Evolutionary conservation across 2,329 filamentous ascomycete species (phyloP), one percentile per base, ranked within the genome.

Genomic region (Daldinia sp.): DNA sequence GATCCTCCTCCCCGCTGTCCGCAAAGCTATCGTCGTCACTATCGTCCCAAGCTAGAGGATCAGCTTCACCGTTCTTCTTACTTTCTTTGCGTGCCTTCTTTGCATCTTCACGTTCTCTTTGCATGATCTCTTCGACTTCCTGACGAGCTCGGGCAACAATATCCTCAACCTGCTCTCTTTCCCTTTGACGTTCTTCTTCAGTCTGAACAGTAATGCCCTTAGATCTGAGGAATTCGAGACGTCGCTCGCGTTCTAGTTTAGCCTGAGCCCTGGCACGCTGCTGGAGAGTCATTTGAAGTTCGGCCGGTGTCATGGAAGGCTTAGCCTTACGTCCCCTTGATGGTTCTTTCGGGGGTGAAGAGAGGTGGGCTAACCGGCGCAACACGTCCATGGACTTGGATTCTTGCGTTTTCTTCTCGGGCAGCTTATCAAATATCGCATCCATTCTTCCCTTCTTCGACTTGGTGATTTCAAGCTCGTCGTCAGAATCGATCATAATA

Each of bases 141-240:
- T 88, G 83, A 59, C 93, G 85, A 17, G 94, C 94, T 71, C 90
- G 93, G 48, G 94, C 90, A 23, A 98, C 86, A 63, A 98, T 85
- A 72, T 97, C 90, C 70, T 98, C 95, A 10, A 97, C 87, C 61
- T 94, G 88, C 59, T 91, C 88, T 76, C 93, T 87, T 74, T 96
- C 90, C 30, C 87, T 86, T 73, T 94, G 91, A 17, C 92, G 87
- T 75, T 99, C 94, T 76, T 97, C 94, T 1, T 89, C 87, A 0
- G 92, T 97, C 75, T 94, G 90, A 15, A 98, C 82, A 21, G 90
- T 81, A 23, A 97, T 84, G 6, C 95, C 95, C 76, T 91, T 93
- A 9, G 90, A 89, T 71, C 86, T 88, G 37, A 99, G 83, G 69
- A 89, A 84, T 58, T 92, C 87, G 17, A 98, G 84, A 57, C 90